Conservation (phyloP, 2,329 filamentous ascomycete genomes). For the Diaporthe capsici region DNA sequence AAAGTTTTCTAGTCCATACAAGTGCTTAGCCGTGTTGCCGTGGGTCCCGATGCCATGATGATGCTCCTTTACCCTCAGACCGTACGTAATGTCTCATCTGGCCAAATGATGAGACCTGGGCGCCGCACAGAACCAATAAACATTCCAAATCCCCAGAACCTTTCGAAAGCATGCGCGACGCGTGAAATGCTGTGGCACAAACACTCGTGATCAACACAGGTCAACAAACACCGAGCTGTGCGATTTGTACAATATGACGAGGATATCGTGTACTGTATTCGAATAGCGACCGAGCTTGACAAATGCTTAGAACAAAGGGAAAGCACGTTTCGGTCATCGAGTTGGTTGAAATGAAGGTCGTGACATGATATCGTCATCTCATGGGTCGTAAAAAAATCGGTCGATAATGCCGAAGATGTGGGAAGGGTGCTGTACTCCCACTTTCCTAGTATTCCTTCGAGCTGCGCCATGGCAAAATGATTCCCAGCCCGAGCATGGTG, state of each 20-base stretch:
- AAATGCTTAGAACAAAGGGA: slow-evolving; percentile 28
- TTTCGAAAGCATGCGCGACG: background rate
- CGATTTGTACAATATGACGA: slow-evolving; percentile 30
- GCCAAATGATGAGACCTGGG: slow-evolving; percentile 12
- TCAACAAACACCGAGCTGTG: slow-evolving; percentile 8
- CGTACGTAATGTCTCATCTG: background rate
- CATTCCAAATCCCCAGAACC: slow-evolving; percentile 34
- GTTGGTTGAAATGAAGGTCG: slow-evolving; percentile 37
- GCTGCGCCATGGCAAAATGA: slow-evolving; percentile 20
- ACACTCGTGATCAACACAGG: slow-evolving; percentile 24
- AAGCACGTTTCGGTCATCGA: slow-evolving; percentile 23
- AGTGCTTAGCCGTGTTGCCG: slow-evolving; percentile 3
- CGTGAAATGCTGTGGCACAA: slow-evolving; percentile 13
- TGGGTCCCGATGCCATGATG: slow-evolving; percentile 1
- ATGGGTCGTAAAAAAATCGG: slow-evolving; percentile 37
- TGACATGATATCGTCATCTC: slow-evolving; percentile 39
- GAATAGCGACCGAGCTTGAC: slow-evolving; percentile 29
- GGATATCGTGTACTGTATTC: slow-evolving; percentile 29
- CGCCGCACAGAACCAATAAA: slow-evolving; percentile 23
- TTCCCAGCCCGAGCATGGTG: slow-evolving; percentile 34
- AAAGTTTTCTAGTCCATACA: slow-evolving; percentile 26
- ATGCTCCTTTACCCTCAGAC: background rate
- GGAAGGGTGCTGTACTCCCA: slow-evolving; percentile 36
- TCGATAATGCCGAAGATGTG: slow-evolving; percentile 35
- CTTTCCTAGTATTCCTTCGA: slow-evolving; percentile 27